Conservation (phyloP, 805 yeast genomes). For the Yamadazyma endophytica region DNA sequence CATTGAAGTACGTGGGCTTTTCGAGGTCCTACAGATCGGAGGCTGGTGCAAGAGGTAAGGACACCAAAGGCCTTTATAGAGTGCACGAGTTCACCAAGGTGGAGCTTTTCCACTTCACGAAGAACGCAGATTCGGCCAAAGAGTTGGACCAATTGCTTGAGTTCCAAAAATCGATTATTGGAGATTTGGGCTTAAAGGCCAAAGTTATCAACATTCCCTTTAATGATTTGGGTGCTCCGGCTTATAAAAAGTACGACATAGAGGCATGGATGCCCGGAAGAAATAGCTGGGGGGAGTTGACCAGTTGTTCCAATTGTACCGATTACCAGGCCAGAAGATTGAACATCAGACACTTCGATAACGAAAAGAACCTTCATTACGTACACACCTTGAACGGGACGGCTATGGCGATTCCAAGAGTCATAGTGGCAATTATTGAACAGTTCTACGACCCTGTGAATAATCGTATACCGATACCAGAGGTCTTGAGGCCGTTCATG, state of each 20-base stretch:
- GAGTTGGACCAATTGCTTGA: slow-evolving; percentile 58
- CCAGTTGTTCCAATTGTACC: slow-evolving; percentile 87
- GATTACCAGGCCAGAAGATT: slow-evolving; percentile 88
- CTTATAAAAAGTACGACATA: slow-evolving; percentile 83
- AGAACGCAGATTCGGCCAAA: slow-evolving; percentile 38
- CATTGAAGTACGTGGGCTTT: slow-evolving; percentile 68
- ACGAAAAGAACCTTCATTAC: slow-evolving; percentile 35
- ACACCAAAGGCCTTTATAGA: slow-evolving; percentile 85
- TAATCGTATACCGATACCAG: slow-evolving; percentile 58
- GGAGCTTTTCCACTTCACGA: slow-evolving; percentile 77
- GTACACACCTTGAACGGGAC: slow-evolving; percentile 92
- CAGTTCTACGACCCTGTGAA: slow-evolving; percentile 65
- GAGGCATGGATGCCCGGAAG: slow-evolving; percentile 99
- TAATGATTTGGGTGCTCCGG: slow-evolving; percentile 91
- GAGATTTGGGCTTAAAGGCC: slow-evolving; percentile 70
- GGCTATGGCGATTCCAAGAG: slow-evolving; percentile 91
- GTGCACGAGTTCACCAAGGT: slow-evolving; percentile 97
- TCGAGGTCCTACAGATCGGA: slow-evolving; percentile 91
- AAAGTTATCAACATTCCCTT: slow-evolving; percentile 85
- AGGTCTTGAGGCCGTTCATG: slow-evolving; percentile 67
- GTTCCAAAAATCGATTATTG: slow-evolving; percentile 63
- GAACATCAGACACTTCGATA: slow-evolving; percentile 52
- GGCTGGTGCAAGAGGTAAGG: slow-evolving; percentile 95
- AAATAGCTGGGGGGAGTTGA: slow-evolving; percentile 86
- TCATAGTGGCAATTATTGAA: slow-evolving; percentile 85